Conservation (phyloP, 306 rosid species). For the Comarum palustre region DNA sequence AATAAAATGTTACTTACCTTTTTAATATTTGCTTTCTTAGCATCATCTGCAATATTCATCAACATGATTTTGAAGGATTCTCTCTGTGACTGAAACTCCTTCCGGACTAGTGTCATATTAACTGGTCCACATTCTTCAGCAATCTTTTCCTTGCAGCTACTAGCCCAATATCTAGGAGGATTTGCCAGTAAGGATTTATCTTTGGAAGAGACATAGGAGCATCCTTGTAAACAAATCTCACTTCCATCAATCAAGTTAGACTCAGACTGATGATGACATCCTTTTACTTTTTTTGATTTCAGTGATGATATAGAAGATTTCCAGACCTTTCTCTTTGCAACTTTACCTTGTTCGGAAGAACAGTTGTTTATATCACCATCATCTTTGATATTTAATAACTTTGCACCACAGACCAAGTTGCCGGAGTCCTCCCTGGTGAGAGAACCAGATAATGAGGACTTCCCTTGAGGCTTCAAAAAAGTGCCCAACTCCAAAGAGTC, state of each 20-base stretch:
- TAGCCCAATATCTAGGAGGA: slow-evolving; percentile 30
- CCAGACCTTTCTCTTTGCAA: slow-evolving; percentile 70
- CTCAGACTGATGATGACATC: slow-evolving; percentile 49
- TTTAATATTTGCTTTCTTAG: slow-evolving; percentile 57
- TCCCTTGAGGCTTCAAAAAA: slow-evolving; percentile 41
- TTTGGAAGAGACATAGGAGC: slow-evolving; percentile 34
- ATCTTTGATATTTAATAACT: slow-evolving; percentile 32
- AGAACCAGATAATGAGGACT: slow-evolving; percentile 26
- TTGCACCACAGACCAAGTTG: slow-evolving; percentile 24
- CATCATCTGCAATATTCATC: slow-evolving; percentile 81
- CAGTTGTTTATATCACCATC: slow-evolving; percentile 34
- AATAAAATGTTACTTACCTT: slow-evolving; percentile 48
- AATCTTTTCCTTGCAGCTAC: slow-evolving; percentile 13
- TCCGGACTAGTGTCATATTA: slow-evolving; percentile 23
- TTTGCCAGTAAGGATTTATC: slow-evolving; percentile 22
- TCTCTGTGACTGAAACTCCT: slow-evolving; percentile 38
- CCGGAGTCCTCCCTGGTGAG: slow-evolving; percentile 29
- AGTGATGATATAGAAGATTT: slow-evolving; percentile 76
- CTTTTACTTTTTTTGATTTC: slow-evolving; percentile 87
- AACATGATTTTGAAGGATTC: slow-evolving; percentile 62
- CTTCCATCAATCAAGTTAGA: slow-evolving; percentile 37
- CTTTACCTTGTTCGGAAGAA: slow-evolving; percentile 43
- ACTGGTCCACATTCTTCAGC: slow-evolving; percentile 31
- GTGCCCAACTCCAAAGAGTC: slow-evolving; percentile 35
- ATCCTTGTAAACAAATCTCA: slow-evolving; percentile 37